These are phyloP conservation scores for Candida sanyaensis DNA, from an alignment of 1,139 yeast species.

Conservation along the genomic window DNA sequence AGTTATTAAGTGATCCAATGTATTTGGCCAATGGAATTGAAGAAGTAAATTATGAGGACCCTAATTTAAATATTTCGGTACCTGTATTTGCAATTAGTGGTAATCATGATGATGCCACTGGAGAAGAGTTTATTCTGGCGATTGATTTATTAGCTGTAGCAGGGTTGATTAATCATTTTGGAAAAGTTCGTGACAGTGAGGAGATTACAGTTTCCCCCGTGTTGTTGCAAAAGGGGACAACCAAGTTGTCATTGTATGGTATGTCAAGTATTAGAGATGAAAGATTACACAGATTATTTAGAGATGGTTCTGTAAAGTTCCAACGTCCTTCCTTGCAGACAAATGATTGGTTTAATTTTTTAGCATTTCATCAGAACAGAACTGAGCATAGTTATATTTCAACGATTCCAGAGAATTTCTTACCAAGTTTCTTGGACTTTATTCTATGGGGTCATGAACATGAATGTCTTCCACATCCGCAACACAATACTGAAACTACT, in stretches of 20 bases:
- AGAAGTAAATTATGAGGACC: conserved; percentile 85
- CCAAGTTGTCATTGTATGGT: conserved; percentile 87
- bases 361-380: conserved; percentile 93
- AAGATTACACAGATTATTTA: conserved; percentile 76
- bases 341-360: conserved; percentile 77
- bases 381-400: conserved; percentile 79
- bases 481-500: conserved; percentile 62
- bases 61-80: conserved; percentile 83
- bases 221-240: conserved; percentile 75
- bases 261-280: conserved; percentile 89
- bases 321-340: conserved; percentile 63
- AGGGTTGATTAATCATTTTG: conserved; percentile 89
- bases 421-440: conserved; percentile 80
- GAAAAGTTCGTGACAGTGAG: conserved; percentile 77
- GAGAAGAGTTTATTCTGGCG: conserved; percentile 83
- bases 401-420: conserved; percentile 77
- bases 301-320: conserved; percentile 79
- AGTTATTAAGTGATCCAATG: conserved; percentile 78
- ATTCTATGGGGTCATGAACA: conserved; percentile 99
- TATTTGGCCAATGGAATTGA: conserved; percentile 59
- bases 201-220: conserved; percentile 76
- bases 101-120: conserved; percentile 96
- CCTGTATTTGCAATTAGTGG: conserved; percentile 96
- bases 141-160: conserved; percentile 80
- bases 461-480: conserved; percentile 81